These are phyloP conservation scores for Paraphaeosphaeria sporulosa DNA, from an alignment of 2,329 filamentous ascomycete genomes.

Conservation along the genomic window DNA sequence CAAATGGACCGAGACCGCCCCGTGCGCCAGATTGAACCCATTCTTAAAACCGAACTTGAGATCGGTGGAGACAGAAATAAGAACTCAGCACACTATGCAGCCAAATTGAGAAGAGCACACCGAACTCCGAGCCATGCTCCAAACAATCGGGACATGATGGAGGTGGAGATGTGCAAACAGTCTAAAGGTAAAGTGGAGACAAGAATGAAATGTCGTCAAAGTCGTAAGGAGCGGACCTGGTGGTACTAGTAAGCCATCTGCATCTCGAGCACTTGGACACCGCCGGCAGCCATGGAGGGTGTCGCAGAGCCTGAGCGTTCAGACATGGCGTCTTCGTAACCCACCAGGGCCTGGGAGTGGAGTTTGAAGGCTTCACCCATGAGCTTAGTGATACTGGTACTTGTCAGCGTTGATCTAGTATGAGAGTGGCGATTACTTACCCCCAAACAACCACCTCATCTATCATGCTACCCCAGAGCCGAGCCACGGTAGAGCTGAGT, in stretches of 20 bases:
- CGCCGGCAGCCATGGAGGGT: constrained; percentile 51
- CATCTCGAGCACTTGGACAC: constrained; percentile 53
- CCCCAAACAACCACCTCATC: constrained; percentile 99
- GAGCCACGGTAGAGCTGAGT: constrained; percentile 92
- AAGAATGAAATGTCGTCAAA: constrained; percentile 31
- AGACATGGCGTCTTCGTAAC: constrained; percentile 83
- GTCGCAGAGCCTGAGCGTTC: constrained; percentile 54
- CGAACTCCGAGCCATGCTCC: constrained; percentile 48
- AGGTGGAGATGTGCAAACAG: constrained; percentile 40
- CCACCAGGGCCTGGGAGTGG: constrained; percentile 91
- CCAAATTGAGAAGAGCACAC: constrained; percentile 21
- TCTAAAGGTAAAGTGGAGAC: constrained; percentile 38
- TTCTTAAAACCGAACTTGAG: constrained; percentile 28
- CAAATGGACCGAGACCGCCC: constrained; percentile 42
- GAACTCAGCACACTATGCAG: constrained; percentile 27
- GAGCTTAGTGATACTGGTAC: constrained; percentile 80
- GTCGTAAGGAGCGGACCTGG: constrained; percentile 19
- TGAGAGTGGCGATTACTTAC: constrained; percentile 68
- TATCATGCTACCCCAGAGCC: constrained; percentile 96
- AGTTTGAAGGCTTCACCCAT: constrained; percentile 99
- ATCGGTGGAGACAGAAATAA: constrained; percentile 19
- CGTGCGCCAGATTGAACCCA: constrained; percentile 43
- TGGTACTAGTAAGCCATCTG: constrained; percentile 51
- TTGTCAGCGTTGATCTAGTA: constrained; percentile 53
- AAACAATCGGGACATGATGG: constrained; percentile 33